Evolutionary conservation across 2,329 filamentous ascomycete genomes (phyloP), one percentile per base, ranked within the genome.

Genomic region (Claviceps sorghi): DNA sequence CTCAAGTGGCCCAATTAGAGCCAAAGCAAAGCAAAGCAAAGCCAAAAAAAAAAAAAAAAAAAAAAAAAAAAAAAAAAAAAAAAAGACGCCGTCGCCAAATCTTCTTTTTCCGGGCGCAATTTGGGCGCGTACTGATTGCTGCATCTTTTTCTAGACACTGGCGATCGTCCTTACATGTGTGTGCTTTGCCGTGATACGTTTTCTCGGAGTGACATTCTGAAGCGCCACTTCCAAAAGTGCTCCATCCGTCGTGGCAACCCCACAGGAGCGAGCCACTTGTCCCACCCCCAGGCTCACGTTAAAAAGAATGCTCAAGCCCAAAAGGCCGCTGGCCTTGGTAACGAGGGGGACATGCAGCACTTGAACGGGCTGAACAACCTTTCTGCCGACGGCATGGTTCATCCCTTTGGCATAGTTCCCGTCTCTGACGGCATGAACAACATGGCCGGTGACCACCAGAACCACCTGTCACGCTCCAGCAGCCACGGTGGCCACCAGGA

Each of bases 171-270:
- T 53, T 98, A 98, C 74, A 94, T 94, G 82, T 98, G 93, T 72
- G 88, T 95, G 59, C 77, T 98, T 50, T 98, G 93, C 76, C 89
- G 93, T 68, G 93, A 97, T 70, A 97, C 90, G 36, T 98, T 98
- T 71, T 95, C 88, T 48, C 84, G 93, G 67, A 95, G 89, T 76
- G 93, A 98, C 66, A 97, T 98, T 59, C 74, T 98, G 63, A 98
- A 98, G 77, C 88, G 93, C 58, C 93, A 98, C 72, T 98, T 97
- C 72, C 90, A 96, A 70, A 98, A 98, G 75, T 98, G 93, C 73
- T 96, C 93, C 41, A 88, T 96, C 58, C 84, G 93, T 62, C 84
- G 93, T 65, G 93, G 93, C 54, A 97, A 97, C 71, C 91, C 93
- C 52, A 95, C 89, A 17, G 90, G 90, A 61, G 88, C 88, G 57